A percentile compares a stretch with the other conserved stretches of the same genome.
phyloP scores from a whole-genome alignment of 306 rosid genomes.

The Senna tora region DNA sequence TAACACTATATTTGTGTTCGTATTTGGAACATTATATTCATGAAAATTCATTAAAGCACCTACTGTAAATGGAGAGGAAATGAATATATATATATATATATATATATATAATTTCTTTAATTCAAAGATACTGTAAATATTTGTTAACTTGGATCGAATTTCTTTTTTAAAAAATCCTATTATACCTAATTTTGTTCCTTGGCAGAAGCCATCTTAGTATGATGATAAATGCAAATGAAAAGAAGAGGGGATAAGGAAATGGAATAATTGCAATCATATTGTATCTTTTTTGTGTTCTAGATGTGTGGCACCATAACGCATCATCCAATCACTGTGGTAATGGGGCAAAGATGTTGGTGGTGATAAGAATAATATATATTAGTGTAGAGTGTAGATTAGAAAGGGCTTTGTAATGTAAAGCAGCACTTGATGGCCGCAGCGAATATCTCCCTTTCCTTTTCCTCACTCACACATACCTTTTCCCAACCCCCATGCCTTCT shows the following conservation, averaged over 20 bases:
- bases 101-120: too few species aligned
- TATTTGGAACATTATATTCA: background rate
- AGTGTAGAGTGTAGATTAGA: too few species aligned
- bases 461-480: conserved; percentile 29
- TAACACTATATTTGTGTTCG: too few species aligned
- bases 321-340: conserved; percentile 65
- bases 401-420: conserved; percentile 53
- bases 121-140: too few species aligned
- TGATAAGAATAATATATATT: conserved; percentile 57
- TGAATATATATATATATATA: too few species aligned
- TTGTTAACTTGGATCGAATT: too few species aligned
- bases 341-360: conserved; percentile 53
- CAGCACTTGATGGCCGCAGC: conserved; percentile 46
- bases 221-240: background rate
- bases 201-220: background rate
- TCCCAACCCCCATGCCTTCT: background rate
- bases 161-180: background rate
- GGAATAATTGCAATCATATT: conserved; percentile 58
- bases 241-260: background rate
- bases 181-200: background rate
- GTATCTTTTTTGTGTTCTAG: conserved; percentile 46
- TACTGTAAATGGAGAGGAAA: background rate
- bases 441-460: conserved; percentile 58
- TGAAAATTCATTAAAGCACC: too few species aligned
- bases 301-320: conserved; percentile 57